These are phyloP conservation scores for Malassezia japonica DNA, from an alignment of 1,284 basidiomycete genomes.

Conservation along the genomic window DNA sequence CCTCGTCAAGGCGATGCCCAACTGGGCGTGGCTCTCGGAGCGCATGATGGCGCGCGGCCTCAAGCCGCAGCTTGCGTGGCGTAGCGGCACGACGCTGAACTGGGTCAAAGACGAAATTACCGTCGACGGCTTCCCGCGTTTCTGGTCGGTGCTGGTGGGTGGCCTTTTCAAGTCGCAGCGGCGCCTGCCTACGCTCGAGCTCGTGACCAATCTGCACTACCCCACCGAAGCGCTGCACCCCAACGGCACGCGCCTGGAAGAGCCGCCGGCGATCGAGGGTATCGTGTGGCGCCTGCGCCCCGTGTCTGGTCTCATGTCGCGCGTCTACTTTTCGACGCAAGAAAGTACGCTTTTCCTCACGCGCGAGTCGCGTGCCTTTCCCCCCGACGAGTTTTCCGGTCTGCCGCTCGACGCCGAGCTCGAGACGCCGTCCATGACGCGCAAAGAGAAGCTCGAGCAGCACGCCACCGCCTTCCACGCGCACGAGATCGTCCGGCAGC, in stretches of 20 bases:
- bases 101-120: conserved; percentile 68
- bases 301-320: conserved; percentile 57
- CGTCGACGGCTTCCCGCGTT: conserved; percentile 57
- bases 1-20: conserved; percentile 54
- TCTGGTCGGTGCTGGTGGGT: conserved; percentile 66
- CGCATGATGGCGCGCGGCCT: conserved; percentile 55
- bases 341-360: conserved; percentile 64
- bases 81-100: conserved; percentile 61
- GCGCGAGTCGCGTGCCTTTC: conserved; percentile 55
- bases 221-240: conserved; percentile 56
- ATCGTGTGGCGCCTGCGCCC: conserved; percentile 62
- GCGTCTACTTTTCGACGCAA: conserved; percentile 64
- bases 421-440: conserved; percentile 23
- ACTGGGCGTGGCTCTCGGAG: conserved; percentile 60
- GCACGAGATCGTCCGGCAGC: conserved; percentile 53
- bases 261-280: conserved; percentile 69
- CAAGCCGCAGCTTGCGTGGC: conserved; percentile 66
- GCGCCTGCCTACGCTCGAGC: conserved; percentile 54
- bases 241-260: conserved; percentile 56
- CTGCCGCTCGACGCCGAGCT: conserved; percentile 20
- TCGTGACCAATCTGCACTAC: conserved; percentile 62
- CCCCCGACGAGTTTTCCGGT: conserved; percentile 52
- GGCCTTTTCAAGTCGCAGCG: conserved; percentile 52
- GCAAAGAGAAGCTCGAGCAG: conserved; percentile 43
- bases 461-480: conserved; percentile 30